Conservation (phyloP, 805 yeast species). For the Ogataea kodamae region DNA sequence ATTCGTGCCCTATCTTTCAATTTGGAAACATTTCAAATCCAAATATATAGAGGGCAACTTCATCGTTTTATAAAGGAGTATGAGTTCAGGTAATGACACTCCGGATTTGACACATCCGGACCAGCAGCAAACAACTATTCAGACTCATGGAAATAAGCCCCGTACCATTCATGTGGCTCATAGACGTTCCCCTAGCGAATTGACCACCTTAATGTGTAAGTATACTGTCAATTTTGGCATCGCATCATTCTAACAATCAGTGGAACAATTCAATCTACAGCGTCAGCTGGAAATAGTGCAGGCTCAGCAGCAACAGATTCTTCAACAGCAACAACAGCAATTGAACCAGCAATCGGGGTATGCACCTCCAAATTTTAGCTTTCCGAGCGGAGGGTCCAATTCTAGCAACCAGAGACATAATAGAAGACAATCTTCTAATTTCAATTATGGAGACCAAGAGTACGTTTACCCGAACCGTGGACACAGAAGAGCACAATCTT, state of each 20-base stretch:
- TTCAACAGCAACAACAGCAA: conserved; percentile 67
- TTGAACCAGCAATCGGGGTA: conserved; percentile 29
- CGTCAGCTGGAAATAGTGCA: conserved; percentile 90
- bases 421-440: conserved; percentile 30
- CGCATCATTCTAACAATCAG: conserved; percentile 29
- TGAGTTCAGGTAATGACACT: conserved; percentile 14
- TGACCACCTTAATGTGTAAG: conserved; percentile 82
- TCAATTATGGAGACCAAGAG: conserved; percentile 16
- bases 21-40: not conserved
- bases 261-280: conserved; percentile 85
- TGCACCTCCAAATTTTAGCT: conserved; percentile 20
- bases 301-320: conserved; percentile 84
- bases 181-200: conserved; percentile 91
- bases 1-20: not conserved
- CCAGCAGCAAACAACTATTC: conserved; percentile 28
- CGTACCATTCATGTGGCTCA: conserved; percentile 89
- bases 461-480: conserved; percentile 22
- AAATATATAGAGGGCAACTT: conserved; percentile 7
- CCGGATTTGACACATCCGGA: conserved; percentile 12
- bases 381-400: conserved; percentile 28
- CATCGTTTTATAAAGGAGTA: conserved; percentile 4
- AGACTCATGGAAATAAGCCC: conserved; percentile 38
- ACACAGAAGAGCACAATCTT: conserved; percentile 49
- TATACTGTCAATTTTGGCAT: conserved; percentile 13
- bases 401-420: conserved; percentile 31